Evolutionary conservation across 345 rosid species (phyloP), one percentile per base, ranked within the genome.

Genomic region (Moringa oleifera): DNA sequence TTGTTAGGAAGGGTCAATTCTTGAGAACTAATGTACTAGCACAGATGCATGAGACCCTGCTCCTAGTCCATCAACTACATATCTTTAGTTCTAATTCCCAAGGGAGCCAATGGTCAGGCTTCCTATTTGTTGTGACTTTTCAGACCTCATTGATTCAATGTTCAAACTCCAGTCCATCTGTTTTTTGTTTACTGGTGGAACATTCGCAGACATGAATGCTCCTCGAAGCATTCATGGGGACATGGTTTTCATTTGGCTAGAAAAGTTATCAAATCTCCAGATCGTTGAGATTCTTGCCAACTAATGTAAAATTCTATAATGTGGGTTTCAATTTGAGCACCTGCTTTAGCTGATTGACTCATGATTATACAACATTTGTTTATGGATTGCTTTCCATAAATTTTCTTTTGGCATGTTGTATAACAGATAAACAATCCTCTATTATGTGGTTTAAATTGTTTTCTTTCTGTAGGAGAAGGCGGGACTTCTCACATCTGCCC

Each of bases 401-500:
- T 61, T 21, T 18, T 20, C 12, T 41, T 31, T 36, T 20, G 25
- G 8, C 22, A 25, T 37, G 21, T 25, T 63, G 28, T 12, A 51
- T 57, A 25, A 28, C 20, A 25, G 6, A 52, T 45, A 56, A 51
- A 62, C 49, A 13, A 6, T 25, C 0, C 21, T 49, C 28, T 45
- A 8, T 61, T 23, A 33, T 47, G 33, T 45, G 57, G 20, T 25
- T 25, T 59, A 45, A 52, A 56, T 22, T 58, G 28, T 58, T 60
- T n/a, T 71, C 47, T 57, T n/a, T 65, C 58, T 62, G 46, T 54
- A 83, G 85, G 68, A 75, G 61, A 87, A 80, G 79, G 84, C 88
- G 0, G 89, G 85, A 70, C 62, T 87, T 2, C 37, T 77, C 25
- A 71, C 78, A 25, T 80, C 83, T 1, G 67, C 76, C 19, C 76